Evolutionary conservation across 352 stramenopile species (phyloP), one percentile per base, ranked within the genome.

Genomic region (Pythium dissotocum): DNA sequence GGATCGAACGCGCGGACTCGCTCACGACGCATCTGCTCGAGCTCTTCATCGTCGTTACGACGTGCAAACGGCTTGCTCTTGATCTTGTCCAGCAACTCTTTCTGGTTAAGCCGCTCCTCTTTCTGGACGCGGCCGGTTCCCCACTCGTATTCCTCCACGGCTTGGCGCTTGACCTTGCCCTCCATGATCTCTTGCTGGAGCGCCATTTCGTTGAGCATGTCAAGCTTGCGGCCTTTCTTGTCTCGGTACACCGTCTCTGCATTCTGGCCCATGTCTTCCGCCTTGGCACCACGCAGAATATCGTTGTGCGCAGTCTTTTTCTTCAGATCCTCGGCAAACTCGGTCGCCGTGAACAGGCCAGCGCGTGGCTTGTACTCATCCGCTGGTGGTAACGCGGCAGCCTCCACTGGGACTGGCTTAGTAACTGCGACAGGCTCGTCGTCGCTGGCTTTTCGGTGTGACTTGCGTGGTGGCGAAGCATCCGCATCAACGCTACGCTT

Each of bases 161-260:
- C 85, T 53, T 93, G 73, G n/a, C 81, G 83, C 66, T 91, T 83
- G 24, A 78, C 77, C 62, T 95, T 92, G 52, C 83, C 85, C 16
- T 92, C 87, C 32, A 89, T 53, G 51, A 93, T 72, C 71, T 95
- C 87, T 52, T 92, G 85, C 63, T 95, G 87, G 26, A 80, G 82
- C 67, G 90, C 79, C 71, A 95, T 83, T 56, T 95, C 87, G 62
- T 88, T 95, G 4, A 95, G 73, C 83, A 95, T 95, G 59, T 95
- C 85, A 48, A 95, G 63, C 71, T 95, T 95, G 44, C 85, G 83
- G 28, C 87, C 87, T 30, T 86, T 85, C 65, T 90, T 90, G 61
- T 95, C 87, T 59, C 87, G 85, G 74, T 95, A 95, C 63, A 95
- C 83, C 2, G 87, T 95, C 73, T 92, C 82, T 9, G 87, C 83